Evolutionary conservation across 306 rosid species (phyloP), one percentile per base, ranked within the genome.

Genomic region (Trifolium repens): DNA sequence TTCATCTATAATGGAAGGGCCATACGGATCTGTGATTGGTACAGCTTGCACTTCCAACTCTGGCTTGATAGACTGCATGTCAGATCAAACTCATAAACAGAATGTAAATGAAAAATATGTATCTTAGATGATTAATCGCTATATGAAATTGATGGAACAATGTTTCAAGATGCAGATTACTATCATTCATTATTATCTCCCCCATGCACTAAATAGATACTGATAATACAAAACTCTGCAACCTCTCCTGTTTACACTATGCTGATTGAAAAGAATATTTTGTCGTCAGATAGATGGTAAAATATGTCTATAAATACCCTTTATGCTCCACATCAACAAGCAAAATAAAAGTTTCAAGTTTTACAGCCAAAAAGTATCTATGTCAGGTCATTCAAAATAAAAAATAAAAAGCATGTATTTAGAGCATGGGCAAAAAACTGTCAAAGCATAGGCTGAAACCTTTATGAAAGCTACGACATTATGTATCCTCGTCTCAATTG

Each of bases 1-100:
- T 83, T 88, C 93, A 80, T 92, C 97, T 15, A 79, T 82, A 72
- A 92, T 86, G 42, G 99, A 92, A 72, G 99, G 99, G 58, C 99
- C 99, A 75, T 82, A 94, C 2, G 99, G 99, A 79, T 94, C 99
- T 0, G 81, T 79, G 46, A 94, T 92, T 40, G 97, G 97, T 55
- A 82, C 96, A 64, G 87, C 92, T 67, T 88, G 91, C 80, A 92
- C 93, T 24, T 76, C 88, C 78, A 92, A 80, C 67, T 79, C 92
- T 8, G 88, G 96, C 89, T 94, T 92, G 70, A 90, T 79, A 79
- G 99, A 91, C 99, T 94, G 87, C 71, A 76, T 19, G 60, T 63
- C 49, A 65, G 17, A 32, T 50, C 63, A 63, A 58, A 78, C 60
- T 32, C 76, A 13, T 19, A 4, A 53, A 71, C 19, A 43, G 22